Evolutionary conservation across 2,329 filamentous ascomycete genomes (phyloP), one percentile per base, ranked within the genome.

Genomic region (Didymosphaeria variabile): DNA sequence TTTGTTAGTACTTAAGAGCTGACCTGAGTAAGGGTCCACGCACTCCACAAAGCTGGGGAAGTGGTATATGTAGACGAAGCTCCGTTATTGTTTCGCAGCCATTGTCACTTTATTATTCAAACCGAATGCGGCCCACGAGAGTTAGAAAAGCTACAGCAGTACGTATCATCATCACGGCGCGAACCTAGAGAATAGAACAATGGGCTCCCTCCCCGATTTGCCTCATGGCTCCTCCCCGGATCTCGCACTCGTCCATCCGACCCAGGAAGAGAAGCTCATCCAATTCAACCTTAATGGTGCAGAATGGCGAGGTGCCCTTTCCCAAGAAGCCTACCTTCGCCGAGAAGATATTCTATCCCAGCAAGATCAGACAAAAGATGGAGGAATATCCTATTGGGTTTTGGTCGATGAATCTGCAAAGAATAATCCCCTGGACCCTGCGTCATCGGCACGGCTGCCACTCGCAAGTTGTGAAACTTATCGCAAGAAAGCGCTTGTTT

Each of bases 391-490:
- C 2, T 82, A 82, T 60, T 90, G 88, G 88, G 82, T 88, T 55
- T 77, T 90, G 21, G 82, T 88, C 17, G 83, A 87, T 66, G 77
- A 77, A 19, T 67, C 74, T 4, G 68, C 73, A 6, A 62, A 69
- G 52, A 59, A 67, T 12, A 74, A 77, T n/a, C 68, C 73, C 66
- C 76, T 67, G 42, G 75, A 72, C 70, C 79, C 70, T 72, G 77
- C 58, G 29, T 76, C 71, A 47, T 76, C 61, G 62, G 64, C 67
- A 5, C 72, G 85, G 55, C 79, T 77, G 8, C 78, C 88, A 21
- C 77, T 89, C 7, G 83, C 84, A 49, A 85, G 86, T 49, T 90
- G 87, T 71, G 88, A 90, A 71, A 86, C 84, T 1, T 80, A 82
- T 63, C 77, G 77, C 46, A 85, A 84, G 72, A 80, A 76, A 55